Evolutionary conservation across 441 rosid species (phyloP), one percentile per base, ranked within the genome.

Genomic region (Flueggea neowawraea): DNA sequence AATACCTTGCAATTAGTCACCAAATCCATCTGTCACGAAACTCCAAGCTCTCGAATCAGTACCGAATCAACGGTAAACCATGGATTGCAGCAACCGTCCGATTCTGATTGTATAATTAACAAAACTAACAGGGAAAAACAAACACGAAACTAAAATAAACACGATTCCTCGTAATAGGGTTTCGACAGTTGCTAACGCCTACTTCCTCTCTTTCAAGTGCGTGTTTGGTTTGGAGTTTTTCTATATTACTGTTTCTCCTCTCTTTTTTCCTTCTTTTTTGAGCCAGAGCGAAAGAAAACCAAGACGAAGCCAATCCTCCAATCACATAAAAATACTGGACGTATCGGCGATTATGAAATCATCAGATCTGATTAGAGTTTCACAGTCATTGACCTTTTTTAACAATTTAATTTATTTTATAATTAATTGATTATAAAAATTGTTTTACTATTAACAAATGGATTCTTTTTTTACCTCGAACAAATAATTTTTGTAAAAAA

Each of bases 101-200:
- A 15, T n/a, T 13, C 61, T n/a, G 45, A 14, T 8, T 9, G 6
- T 4, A 32, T 10, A 31, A 22, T 5, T 36, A 5, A 36, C 41
- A 8, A 10, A 47, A 47, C 50, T 47, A 47, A 47, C 0, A 47
- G 0, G n/a, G 6, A 47, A 47, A 47, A 11, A 43, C 8, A 43
- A 43, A 43, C 8, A 43, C 8, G 12, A 1, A 43, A 6, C 50
- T 47, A 47, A 47, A 11, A 14, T 12, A 47, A 10, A 47, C 12
- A 47, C 0, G 6, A 14, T 10, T 47, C 14, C 2, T 14, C 4
- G 67, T 69, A 72, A 57, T 78, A 81, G 87, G 82, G 85, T 76
- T 87, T 66, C 57, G 11, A 22, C 48, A 36, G 67, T 15, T 52
- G 17, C 7, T 36, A 65, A 60, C 75, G 78, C 73, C 81, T 75